Base-by-base conservation (phyloP, 768 basidiomycete species). In the Suillus tomentosus region DNA sequence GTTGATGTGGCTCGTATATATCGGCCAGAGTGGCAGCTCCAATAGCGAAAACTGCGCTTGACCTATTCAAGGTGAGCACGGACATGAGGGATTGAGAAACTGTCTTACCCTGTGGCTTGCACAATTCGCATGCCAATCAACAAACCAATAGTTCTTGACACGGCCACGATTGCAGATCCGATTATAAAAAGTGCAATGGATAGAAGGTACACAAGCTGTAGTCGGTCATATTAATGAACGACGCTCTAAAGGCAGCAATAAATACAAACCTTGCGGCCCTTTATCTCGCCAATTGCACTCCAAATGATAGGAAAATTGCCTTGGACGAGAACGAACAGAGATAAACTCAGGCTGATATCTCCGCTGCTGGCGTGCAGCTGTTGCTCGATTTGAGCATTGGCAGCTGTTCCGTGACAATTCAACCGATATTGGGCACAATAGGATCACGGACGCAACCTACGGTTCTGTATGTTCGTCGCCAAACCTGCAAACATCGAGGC, bases 271-370 rank as follows among this genome's bases (percentile, higher is more conserved):
- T 87, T 93, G 58, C 92, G 79, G 6, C 92, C 92, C 68, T 86
- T 87, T 42, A 42, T 42, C 15, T 42, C 40, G 40, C 40, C 14
- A 17, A 42, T 42, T 5, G 40, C 14, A 17, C 73, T 74, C 73
- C 74, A 75, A 31, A 88, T 0, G 5, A 76, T 3, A 4, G 73
- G 64, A 19, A 86, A 70, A 15, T 78, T 72, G 1, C 92, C 92
- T 74, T 94, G 92, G 3, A 88, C 67, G 2, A 89, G 77, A 61
- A 92, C 89, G 73, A 87, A 94, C 19, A 92, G 65, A 0, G 91
- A 88, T 17, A 93, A 74, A 65, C 83, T 88, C 71, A 86, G 77
- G 57, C 90, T 88, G 64, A 95, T 88, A 61, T 89, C 79, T 2
- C 81, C 77, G 40, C 82, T 79, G 0, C 84, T 85, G 6, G 31